Conservation (phyloP, 495 filamentous ascomycete genomes). For the Penicillium coprophilum region DNA sequence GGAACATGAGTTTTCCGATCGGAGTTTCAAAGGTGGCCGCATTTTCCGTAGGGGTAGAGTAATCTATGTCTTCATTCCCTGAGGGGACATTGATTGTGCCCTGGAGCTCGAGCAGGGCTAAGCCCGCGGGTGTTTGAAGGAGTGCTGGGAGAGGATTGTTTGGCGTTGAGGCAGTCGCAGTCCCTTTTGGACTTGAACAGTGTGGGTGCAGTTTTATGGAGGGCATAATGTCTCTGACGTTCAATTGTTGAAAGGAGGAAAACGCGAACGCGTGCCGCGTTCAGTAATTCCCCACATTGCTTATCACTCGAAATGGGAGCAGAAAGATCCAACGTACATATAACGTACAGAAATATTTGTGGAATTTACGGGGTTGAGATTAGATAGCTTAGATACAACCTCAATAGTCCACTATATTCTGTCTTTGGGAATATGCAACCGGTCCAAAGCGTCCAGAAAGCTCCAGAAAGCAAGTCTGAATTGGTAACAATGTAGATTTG, state of each 20-base stretch:
- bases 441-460: not conserved
- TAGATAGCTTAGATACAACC: not conserved
- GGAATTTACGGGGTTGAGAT: not conserved
- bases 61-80: conserved; percentile 13
- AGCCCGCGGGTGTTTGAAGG: conserved; percentile 74
- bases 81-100: conserved; percentile 70
- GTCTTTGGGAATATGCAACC: not conserved
- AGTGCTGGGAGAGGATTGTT: conserved; percentile 72
- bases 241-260: conserved; percentile 4
- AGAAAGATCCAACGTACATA: not conserved
- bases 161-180: conserved; percentile 11
- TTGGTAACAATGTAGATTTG: not conserved
- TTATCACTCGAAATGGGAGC: not conserved
- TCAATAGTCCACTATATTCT: not conserved
- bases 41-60: conserved; percentile 14
- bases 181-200: conserved; percentile 3
- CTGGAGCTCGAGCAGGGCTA: conserved; percentile 87
- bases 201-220: conserved; percentile 41
- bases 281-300: conserved; percentile 4
- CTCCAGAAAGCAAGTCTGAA: no score
- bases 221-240: conserved; percentile 36
- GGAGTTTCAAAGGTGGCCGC: conserved; percentile 43
- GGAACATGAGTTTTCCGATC: conserved; percentile 78
- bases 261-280: conserved; percentile 8
- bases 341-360: not conserved